phyloP scores from a whole-genome alignment of 495 filamentous ascomycete species.

The Podospora comata region DNA sequence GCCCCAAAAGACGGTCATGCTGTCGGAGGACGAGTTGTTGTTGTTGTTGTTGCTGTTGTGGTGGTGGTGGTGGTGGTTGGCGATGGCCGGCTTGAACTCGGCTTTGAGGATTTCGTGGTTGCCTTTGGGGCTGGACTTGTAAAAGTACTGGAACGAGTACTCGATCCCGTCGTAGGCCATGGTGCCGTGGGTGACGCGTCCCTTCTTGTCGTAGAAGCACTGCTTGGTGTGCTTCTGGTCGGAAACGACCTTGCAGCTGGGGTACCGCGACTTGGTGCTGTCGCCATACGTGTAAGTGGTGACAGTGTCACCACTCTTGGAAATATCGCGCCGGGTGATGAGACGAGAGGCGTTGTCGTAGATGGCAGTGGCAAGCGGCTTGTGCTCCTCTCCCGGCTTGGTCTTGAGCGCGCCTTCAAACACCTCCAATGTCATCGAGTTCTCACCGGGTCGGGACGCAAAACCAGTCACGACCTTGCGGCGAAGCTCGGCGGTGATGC shows the following conservation, averaged over 20 bases:
- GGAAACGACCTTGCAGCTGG: conserved; percentile 16
- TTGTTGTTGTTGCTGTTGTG: too few species aligned
- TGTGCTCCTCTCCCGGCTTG: conserved; percentile 4
- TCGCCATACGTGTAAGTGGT: conserved; percentile 21
- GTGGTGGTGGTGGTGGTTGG: not conserved
- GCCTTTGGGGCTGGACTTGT: conserved; percentile 19
- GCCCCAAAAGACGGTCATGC: conserved; percentile 28
- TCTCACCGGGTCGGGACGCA: conserved; percentile 6
- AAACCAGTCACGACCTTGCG: conserved; percentile 26
- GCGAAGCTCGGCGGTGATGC: conserved; percentile 21
- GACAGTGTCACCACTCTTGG: not conserved
- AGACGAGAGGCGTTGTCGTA: conserved; percentile 27
- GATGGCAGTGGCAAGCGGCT: conserved; percentile 14
- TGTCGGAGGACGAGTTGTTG: not conserved
- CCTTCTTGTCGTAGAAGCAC: conserved; percentile 25
- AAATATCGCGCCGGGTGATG: conserved; percentile 10
- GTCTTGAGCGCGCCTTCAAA: conserved; percentile 12
- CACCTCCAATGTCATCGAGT: conserved; percentile 15
- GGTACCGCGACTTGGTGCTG: conserved; percentile 12
- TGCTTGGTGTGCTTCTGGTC: not conserved
- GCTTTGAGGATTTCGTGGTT: conserved; percentile 26
- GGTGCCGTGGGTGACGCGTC: conserved; percentile 19
- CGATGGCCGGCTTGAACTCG: conserved; percentile 14
- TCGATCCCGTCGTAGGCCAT: conserved; percentile 10
- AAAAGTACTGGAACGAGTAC: conserved; percentile 27